Conservation (phyloP, 306 rosid species). For the Cajanus cajan region DNA sequence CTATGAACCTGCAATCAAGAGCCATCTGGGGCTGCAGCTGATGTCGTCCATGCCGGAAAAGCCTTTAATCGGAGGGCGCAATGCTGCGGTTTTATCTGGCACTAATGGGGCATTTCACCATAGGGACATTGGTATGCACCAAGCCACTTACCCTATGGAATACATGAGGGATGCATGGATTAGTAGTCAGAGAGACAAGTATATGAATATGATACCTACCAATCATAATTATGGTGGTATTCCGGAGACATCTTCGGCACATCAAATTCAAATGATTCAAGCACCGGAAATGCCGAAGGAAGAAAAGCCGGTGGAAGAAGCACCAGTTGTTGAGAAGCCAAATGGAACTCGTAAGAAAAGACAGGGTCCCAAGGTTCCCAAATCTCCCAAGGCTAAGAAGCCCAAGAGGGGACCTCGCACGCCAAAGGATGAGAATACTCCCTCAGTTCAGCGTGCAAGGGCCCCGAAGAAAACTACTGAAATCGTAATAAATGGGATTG, state of each 20-base stretch:
- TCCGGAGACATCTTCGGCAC: slow-evolving; percentile 65
- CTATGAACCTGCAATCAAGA: slow-evolving; percentile 76
- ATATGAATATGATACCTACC: slow-evolving; percentile 60
- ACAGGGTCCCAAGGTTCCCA: slow-evolving; percentile 61
- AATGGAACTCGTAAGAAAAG: slow-evolving; percentile 65
- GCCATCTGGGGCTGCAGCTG: slow-evolving; percentile 85
- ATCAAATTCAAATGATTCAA: slow-evolving; percentile 62
- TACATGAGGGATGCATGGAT: slow-evolving; percentile 80
- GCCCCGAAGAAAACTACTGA: slow-evolving; percentile 74
- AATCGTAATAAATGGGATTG: slow-evolving; percentile 76
- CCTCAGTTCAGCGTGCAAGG: slow-evolving; percentile 71
- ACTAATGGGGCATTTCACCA: slow-evolving; percentile 63
- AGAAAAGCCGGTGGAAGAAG: slow-evolving; percentile 64
- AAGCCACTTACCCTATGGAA: slow-evolving; percentile 56
- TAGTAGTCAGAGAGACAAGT: slow-evolving; percentile 62
- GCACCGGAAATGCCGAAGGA: slow-evolving; percentile 60
- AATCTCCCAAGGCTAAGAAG: slow-evolving; percentile 76
- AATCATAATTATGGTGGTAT: slow-evolving; percentile 50
- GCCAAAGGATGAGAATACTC: slow-evolving; percentile 56
- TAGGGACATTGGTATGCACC: slow-evolving; percentile 68
- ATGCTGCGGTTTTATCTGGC: slow-evolving; percentile 50
- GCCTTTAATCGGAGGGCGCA: slow-evolving; percentile 62
- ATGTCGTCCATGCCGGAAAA: slow-evolving; percentile 85
- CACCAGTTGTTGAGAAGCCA: slow-evolving; percentile 49
- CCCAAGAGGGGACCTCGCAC: slow-evolving; percentile 64